Evolutionary conservation across 257 asterid species (phyloP).

Genomic region (Ocimum tenuiflorum): DNA sequence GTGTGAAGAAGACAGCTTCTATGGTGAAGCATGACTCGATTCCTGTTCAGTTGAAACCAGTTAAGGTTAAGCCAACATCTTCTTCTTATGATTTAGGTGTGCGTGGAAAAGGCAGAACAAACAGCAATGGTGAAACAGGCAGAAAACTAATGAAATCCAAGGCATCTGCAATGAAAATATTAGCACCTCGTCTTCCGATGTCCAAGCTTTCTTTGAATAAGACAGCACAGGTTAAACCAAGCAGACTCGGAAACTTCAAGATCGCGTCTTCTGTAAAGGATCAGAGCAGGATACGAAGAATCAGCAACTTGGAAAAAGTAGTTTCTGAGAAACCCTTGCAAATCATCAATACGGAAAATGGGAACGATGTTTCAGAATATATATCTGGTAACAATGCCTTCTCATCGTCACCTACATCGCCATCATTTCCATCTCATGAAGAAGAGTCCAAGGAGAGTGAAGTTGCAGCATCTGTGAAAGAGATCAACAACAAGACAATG

Average conservation of each 20-base stretch:
- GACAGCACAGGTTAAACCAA: constrained; percentile 23
- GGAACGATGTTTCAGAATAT: constrained; percentile 14
- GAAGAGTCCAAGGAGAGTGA: background rate
- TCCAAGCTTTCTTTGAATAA: constrained; percentile 29
- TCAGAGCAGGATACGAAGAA: constrained; percentile 25
- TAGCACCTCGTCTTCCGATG: constrained; percentile 21
- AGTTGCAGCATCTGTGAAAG: constrained; percentile 23
- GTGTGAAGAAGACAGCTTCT: constrained; percentile 25
- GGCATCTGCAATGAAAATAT: constrained; percentile 37
- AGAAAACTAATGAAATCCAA: constrained; percentile 18
- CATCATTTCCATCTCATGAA: constrained; percentile 30
- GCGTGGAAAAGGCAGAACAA: constrained; percentile 30
- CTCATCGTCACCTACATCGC: constrained; percentile 21
- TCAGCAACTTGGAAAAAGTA: constrained; percentile 25
- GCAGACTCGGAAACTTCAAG: constrained; percentile 30
- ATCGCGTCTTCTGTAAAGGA: constrained; percentile 28
- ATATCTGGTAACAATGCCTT: constrained; percentile 1
- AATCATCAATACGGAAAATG: constrained; percentile 27
- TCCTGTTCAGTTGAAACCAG: constrained; percentile 20
- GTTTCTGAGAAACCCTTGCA: constrained; percentile 55
- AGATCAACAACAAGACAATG: constrained; percentile 21
- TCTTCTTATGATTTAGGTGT: constrained; percentile 27
- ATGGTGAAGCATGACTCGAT: constrained; percentile 22
- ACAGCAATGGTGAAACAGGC: no score
- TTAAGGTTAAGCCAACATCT: constrained; percentile 26